These are phyloP conservation scores for Obelidium mucronatum DNA, from an alignment of 192 early-diverging fungal species.

Conservation along the genomic window DNA sequence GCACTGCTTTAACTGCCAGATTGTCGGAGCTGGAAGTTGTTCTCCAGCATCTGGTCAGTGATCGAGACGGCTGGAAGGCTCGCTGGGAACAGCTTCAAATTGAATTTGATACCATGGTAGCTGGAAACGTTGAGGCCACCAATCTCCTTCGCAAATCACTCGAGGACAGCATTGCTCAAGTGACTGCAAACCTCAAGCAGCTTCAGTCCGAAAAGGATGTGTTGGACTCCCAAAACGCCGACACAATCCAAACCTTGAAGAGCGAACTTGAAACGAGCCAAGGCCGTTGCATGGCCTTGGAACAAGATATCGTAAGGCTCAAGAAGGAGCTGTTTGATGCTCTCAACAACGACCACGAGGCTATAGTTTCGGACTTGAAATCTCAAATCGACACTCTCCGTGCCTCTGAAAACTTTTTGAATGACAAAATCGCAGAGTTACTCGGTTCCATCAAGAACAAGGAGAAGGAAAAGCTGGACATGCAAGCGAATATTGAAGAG, in stretches of 20 bases:
- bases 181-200: background rate
- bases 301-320: background rate
- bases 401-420: background rate
- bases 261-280: background rate
- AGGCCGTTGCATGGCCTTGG: background rate
- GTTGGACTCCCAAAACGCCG: conserved; percentile 4
- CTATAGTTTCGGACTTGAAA: conserved; percentile 2
- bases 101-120: background rate
- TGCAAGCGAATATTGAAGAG: conserved; percentile 24
- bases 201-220: conserved; percentile 7
- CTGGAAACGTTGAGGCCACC: background rate
- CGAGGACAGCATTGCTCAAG: background rate
- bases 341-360: conserved; percentile 31
- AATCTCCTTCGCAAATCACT: background rate
- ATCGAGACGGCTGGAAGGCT: conserved; percentile 19
- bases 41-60: conserved; percentile 19
- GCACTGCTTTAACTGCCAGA: background rate
- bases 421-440: conserved; percentile 24
- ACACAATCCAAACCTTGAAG: conserved; percentile 1
- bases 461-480: conserved; percentile 23
- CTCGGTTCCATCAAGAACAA: conserved; percentile 19
- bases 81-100: conserved; percentile 17
- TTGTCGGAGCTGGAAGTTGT: conserved; percentile 25
- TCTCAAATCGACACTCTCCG: background rate
- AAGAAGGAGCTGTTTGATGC: conserved; percentile 27